Base-by-base conservation (phyloP, 257 asterid species). In the Fraxinus quadrangulata region DNA sequence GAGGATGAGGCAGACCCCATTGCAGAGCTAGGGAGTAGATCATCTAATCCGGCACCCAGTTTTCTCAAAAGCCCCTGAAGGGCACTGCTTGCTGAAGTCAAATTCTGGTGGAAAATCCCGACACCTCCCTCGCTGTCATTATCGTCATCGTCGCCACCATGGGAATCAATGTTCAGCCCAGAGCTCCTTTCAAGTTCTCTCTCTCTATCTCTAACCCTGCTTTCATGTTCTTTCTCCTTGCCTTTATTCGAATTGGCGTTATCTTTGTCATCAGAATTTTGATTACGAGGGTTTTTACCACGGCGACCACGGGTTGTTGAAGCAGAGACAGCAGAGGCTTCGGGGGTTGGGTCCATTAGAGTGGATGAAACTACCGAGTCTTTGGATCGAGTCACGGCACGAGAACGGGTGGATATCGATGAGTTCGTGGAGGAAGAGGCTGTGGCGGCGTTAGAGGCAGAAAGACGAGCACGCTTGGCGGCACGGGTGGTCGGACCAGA, bases 1-100 rank as follows among this genome's bases (percentile, higher is more conserved):
- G 99, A 92, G 11, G 96, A 84, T 3, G 98, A 91, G 56, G 90
- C 92, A 4, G 95, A 85, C 40, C 93, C 98, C 82, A 92, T 84
- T 1, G 96, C 92, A 0, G 99, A 89, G 83, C 97, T 92, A 0
- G 99, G 99, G 47, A 96, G 91, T 81, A 96, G 86, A 85, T 96
- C 99, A 85, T 93, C 97, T 83, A 96, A 78, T 76, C 99, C 99
- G 71, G 98, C 97, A 23, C 97, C 98, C 82, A 96, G 71, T 77
- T 93, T 96, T 82, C 98, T 86, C 19, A 96, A 83, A 80, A 96
- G 83, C 28, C 99, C 98, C 84, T 93, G 98, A 67, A 96, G 93
- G 24, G 97, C 97, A 72, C 98, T 93, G 79, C 99, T 94, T 16
- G 97, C 97, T 3, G 98, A 92, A 70, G 97, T 89, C 82, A 96